Evolutionary conservation across 1,139 yeast species (phyloP), one percentile per base, ranked within the genome.

Genomic region (Nematodospora anomalae): DNA sequence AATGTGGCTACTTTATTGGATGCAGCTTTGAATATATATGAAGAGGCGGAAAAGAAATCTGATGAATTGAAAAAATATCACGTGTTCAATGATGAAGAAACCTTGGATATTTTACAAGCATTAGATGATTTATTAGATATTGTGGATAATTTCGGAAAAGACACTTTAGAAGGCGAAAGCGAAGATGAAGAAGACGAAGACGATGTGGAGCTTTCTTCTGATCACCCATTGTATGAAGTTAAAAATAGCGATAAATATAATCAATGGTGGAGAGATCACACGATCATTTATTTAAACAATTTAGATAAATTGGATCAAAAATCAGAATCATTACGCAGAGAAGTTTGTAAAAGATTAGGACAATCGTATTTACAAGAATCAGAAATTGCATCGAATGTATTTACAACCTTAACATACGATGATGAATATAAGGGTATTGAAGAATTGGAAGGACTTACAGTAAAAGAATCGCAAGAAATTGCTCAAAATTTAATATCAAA

Each of bases 61-160:
- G 57, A 51, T 2, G 46, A 53, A 5, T 43, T 39, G 18, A 46
- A 61, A 29, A 49, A 57, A 18, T 64, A 49, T 43, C 50, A 44
- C 1, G 48, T 58, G 34, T 64, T 67, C 43, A 62, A 67, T 51
- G 41, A 35, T 28, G 57, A 56, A 4, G 71, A 67, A 18, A 65
- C 67, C 32, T 71, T 74, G 42, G 80, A 76, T 43, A 64, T 75
- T 18, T 68, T 80, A 44, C 74, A 73, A 38, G 69, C 75, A 7
- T 58, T 80, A 32, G 86, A 83, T 51, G 90, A 80, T 53, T 58
- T 83, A 42, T 59, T 83, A 30, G 88, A 83, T 41, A 74, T 81
- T 44, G 68, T 80, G 14, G 82, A 78, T 41, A 79, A 80, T 46
- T 83, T 81, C 46, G 87, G 87, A 8, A 67, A 65, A 30, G 36